Base-by-base conservation (phyloP, 495 filamentous ascomycete genomes). In the Penicillium flavigenum region DNA sequence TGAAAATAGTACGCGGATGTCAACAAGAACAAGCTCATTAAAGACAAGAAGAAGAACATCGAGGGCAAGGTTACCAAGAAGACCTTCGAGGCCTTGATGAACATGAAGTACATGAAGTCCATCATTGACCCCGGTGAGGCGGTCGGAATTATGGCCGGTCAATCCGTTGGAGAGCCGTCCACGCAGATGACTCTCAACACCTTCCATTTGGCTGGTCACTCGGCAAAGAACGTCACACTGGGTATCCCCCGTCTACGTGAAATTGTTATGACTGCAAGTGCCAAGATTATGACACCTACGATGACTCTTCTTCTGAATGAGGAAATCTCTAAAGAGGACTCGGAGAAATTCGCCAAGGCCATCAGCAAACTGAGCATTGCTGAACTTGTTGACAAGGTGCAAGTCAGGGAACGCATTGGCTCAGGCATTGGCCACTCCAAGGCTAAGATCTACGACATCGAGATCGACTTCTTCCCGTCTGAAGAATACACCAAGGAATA, bases 141-240 rank as follows among this genome's bases (percentile, higher is more conserved):
- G n/a, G 92, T 99, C 22, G 94, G 94, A 51, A 92, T 99, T 61
- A 89, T 98, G 41, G 94, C 94, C 46, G 92, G 92, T 41, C 94
- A 99, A 76, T 96, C 92, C 36, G 85, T 99, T 47, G 94, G 94
- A 64, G 95, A 98, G 71, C 94, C 95, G 9, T 96, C 91, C 16
- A 99, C 94, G 12, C 94, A 99, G 72, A 98, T 99, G 95, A 99
- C 94, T n/a, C 76, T 98, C 50, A 98, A 98, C 69, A 98, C 94
- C 26, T 98, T 98, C 85, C 94, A 99, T 83, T 90, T 99, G 82
- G 94, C 94, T 66, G 94, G 94, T 69, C 95, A 98, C 80, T 89
- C 92, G 22, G 87, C 95, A 19, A 97, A 96, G 82, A 99, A 99
- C 81, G 94, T 99, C 65, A 99, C 94, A 4, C 83, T 98, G 22